Percentiles rank a stretch among this genome's conserved stretches.
Conservation (phyloP, 2,329 filamentous ascomycete species). For the Clonostachys solani region DNA sequence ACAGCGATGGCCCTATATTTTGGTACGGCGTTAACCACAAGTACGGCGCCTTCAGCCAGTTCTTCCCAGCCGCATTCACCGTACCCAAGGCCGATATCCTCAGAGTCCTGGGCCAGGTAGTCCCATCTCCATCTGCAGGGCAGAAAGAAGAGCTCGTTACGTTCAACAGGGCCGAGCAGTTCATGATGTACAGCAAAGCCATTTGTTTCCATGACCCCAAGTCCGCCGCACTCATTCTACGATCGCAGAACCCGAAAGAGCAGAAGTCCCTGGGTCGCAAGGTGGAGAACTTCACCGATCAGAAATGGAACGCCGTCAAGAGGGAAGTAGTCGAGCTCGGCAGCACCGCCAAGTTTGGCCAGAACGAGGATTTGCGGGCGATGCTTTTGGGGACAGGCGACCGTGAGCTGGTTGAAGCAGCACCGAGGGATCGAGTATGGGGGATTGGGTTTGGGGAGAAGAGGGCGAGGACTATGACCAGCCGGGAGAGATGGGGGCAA, state of each 20-base stretch:
- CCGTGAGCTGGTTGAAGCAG: constrained; percentile 19
- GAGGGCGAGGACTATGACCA: constrained; percentile 7
- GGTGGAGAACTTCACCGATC: constrained; percentile 46
- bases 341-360: constrained; percentile 45
- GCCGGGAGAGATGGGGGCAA: constrained; percentile 14
- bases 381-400: constrained; percentile 22
- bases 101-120: too few species aligned
- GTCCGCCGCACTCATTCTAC: constrained; percentile 43
- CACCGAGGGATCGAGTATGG: constrained; percentile 22
- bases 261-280: constrained; percentile 51
- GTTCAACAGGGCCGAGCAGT: constrained; percentile 10
- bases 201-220: constrained; percentile 39
- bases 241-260: constrained; percentile 34
- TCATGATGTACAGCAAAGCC: constrained; percentile 53
- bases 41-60: too few species aligned
- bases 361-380: constrained; percentile 14
- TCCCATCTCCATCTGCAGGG: too few species aligned
- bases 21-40: too few species aligned
- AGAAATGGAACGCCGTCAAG: constrained; percentile 46
- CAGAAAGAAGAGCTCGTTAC: too few species aligned
- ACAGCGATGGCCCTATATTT: too few species aligned
- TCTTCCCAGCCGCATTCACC: too few species aligned
- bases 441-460: constrained; percentile 24
- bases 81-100: too few species aligned
- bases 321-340: constrained; percentile 51